Conservation (phyloP, 2,329 filamentous ascomycete species). For the Arthrobotrys sinensis region DNA sequence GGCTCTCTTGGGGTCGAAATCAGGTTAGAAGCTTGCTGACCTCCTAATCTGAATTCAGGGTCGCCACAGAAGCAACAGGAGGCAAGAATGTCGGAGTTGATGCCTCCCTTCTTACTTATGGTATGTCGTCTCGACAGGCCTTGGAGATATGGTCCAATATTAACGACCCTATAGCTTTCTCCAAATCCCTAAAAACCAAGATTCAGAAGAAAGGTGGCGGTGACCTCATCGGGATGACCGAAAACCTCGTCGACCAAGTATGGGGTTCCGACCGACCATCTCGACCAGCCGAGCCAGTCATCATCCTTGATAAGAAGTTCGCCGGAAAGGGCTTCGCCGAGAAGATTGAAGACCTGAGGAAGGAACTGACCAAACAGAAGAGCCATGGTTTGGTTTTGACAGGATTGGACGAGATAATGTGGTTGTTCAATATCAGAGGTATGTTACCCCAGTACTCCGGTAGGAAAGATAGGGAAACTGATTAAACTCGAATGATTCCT, state of each 20-base stretch:
- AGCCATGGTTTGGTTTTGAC: conserved; percentile 89
- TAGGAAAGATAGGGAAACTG: not conserved
- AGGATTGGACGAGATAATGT: conserved; percentile 96
- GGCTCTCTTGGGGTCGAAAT: conserved; percentile 41
- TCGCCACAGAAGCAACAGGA: conserved; percentile 84
- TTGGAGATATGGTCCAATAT: not conserved
- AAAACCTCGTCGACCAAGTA: conserved; percentile 91
- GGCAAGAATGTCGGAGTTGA: conserved; percentile 94
- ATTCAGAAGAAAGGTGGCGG: conserved; percentile 88
- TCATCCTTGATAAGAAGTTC: conserved; percentile 79
- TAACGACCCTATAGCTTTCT: conserved; percentile 70
- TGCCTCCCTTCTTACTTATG: conserved; percentile 84
- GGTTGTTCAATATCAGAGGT: conserved; percentile 97
- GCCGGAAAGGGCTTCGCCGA: conserved; percentile 85
- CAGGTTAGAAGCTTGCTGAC: conserved; percentile 49
- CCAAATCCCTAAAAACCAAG: conserved; percentile 83
- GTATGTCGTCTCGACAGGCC: conserved; percentile 66
- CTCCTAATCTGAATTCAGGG: conserved; percentile 68
- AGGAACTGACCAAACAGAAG: conserved; percentile 92
- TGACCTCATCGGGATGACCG: conserved; percentile 80
- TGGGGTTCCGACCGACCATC: conserved; percentile 83
- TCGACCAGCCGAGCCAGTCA: conserved; percentile 82
- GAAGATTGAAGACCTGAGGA: conserved; percentile 89
- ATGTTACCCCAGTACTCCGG: conserved; percentile 70
- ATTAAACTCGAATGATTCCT: not conserved